These are phyloP conservation scores for Penicillium decumbens DNA, from an alignment of 2,329 filamentous ascomycete genomes.

Conservation along the genomic window DNA sequence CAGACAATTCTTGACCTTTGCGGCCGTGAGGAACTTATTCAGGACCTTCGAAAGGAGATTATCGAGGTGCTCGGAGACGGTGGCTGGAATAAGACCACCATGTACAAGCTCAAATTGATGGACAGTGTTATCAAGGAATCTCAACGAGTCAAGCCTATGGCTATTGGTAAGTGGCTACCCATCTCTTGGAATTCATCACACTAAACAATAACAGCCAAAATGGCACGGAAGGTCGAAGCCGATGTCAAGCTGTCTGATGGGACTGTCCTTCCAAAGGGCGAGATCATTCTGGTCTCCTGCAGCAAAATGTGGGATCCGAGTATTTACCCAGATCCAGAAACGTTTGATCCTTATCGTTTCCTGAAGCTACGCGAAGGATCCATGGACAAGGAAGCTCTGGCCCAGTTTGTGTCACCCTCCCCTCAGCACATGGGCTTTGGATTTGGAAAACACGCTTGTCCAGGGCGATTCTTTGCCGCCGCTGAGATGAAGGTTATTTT, in stretches of 20 bases:
- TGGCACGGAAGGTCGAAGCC: not conserved
- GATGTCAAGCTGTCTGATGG: conserved; percentile 12
- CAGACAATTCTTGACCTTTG: conserved; percentile 22
- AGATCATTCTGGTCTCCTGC: conserved; percentile 1
- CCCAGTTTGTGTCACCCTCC: no score
- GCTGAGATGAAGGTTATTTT: no score
- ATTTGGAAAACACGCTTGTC: no score
- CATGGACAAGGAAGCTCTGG: no score
- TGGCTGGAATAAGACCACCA: conserved; percentile 2
- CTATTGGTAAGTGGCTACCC: not conserved
- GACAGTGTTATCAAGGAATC: conserved; percentile 12
- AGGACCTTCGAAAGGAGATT: conserved; percentile 20
- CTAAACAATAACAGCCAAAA: not conserved
- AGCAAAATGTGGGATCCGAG: conserved; percentile 3
- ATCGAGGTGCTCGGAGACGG: conserved; percentile 11
- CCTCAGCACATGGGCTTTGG: no score
- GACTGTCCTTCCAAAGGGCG: conserved; percentile 2
- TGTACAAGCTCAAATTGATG: conserved; percentile 7
- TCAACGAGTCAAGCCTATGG: conserved; percentile 5
- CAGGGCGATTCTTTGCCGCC: no score
- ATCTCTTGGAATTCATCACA: no score
- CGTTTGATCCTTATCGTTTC: conserved; percentile 13
- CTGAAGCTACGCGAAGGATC: not conserved
- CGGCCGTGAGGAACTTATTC: conserved; percentile 4
- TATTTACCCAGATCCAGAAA: conserved; percentile 2